Conservation (phyloP, 2,329 filamentous ascomycete genomes). For the Penicillium crustosum region DNA sequence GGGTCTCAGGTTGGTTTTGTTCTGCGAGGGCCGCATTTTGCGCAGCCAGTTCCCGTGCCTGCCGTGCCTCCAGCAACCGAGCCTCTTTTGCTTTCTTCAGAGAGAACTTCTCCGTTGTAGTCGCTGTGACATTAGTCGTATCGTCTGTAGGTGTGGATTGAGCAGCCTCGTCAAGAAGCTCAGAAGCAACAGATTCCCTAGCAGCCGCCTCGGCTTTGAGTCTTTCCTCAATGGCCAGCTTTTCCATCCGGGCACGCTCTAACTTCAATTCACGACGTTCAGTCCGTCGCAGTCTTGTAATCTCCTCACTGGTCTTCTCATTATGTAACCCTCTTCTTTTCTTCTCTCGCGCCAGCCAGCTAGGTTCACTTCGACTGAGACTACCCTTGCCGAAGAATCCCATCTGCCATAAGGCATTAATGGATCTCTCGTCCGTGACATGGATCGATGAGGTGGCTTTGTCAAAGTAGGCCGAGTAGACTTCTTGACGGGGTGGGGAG, state of each 20-base stretch:
- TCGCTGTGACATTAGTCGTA: conserved; percentile 18
- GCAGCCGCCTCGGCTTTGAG: conserved; percentile 54
- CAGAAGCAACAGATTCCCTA: conserved; percentile 25
- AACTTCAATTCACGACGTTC: conserved; percentile 84
- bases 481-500: conserved; percentile 58
- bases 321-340: conserved; percentile 65
- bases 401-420: conserved; percentile 87
- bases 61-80: conserved; percentile 25
- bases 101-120: conserved; percentile 34
- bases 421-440: conserved; percentile 71
- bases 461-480: conserved; percentile 78
- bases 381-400: conserved; percentile 96
- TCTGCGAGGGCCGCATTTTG: conserved; percentile 15
- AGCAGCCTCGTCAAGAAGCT: conserved; percentile 9
- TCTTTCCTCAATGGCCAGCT: conserved; percentile 76
- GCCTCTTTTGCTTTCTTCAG: conserved; percentile 37
- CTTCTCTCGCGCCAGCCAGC: conserved; percentile 83
- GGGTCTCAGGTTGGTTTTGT: conserved; percentile 5
- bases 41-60: conserved; percentile 12
- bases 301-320: conserved; percentile 74
- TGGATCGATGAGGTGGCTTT: conserved; percentile 77
- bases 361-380: conserved; percentile 90
- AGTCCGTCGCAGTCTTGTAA: conserved; percentile 72
- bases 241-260: conserved; percentile 83
- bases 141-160: conserved; percentile 17